Evolutionary conservation across 495 filamentous ascomycete species (phyloP).

Genomic region (Tuber indicum): DNA sequence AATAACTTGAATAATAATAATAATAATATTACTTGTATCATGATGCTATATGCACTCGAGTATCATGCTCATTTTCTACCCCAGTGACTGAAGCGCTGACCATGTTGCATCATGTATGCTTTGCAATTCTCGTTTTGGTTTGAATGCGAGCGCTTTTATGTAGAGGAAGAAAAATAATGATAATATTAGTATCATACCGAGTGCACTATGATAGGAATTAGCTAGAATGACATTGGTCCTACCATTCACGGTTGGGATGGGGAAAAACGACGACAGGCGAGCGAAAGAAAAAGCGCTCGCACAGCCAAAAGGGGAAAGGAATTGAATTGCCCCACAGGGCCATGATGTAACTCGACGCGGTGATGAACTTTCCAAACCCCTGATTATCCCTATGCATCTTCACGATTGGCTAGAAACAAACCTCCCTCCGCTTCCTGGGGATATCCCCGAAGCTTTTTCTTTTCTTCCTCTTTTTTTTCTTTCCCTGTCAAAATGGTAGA

Average conservation of each 20-base stretch:
- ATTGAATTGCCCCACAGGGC: not conserved
- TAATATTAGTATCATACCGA: not conserved
- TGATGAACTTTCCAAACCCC: not conserved
- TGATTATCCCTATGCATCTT: not conserved
- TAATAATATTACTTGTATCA: too few relatives aligned
- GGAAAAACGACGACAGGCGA: not conserved
- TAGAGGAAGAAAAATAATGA: not conserved
- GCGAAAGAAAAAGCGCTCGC: not conserved
- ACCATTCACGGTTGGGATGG: not conserved
- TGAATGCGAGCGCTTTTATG: not conserved
- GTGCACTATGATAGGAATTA: not conserved
- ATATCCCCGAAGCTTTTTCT: not conserved
- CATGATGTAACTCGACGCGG: not conserved
- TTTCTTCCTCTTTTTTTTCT: not conserved
- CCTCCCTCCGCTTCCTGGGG: not conserved
- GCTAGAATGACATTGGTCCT: not conserved
- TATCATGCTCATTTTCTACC: too few relatives aligned
- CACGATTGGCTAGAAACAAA: not conserved
- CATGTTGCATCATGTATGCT: not conserved
- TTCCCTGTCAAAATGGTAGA: not conserved
- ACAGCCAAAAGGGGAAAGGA: not conserved
- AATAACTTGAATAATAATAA: not conserved
- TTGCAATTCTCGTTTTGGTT: not conserved
- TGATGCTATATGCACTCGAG: not conserved
- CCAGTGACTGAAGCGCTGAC: not conserved